Conservation (phyloP, 78 protist species). For the Dictyostelium citrinum region DNA sequence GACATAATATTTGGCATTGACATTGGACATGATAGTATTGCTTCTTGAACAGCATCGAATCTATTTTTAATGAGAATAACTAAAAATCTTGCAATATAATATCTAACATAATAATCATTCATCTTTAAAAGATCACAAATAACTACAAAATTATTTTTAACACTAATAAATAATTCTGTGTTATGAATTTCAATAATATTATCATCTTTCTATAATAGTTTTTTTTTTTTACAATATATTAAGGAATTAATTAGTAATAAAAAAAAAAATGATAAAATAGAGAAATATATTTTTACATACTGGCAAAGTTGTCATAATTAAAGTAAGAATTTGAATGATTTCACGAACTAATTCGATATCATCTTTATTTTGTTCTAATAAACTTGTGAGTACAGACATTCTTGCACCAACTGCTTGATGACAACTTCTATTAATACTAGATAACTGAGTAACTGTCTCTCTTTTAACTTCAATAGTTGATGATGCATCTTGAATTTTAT, state of each 20-base stretch:
- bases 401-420: conserved; percentile 60
- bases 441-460: conserved; percentile 1
- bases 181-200: conserved; percentile 71
- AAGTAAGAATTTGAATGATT: conserved; percentile 23
- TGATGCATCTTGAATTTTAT: background rate
- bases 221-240: background rate
- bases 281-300: conserved; percentile 2
- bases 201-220: conserved; percentile 50
- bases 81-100: conserved; percentile 37
- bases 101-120: conserved; percentile 53
- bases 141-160: conserved; percentile 15
- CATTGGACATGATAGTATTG: conserved; percentile 64
- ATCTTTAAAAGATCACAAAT: conserved; percentile 10
- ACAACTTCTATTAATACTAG: conserved; percentile 1
- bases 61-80: conserved; percentile 36
- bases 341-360: conserved; percentile 51
- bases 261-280: too few relatives aligned
- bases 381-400: conserved; percentile 29
- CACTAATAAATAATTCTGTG: conserved; percentile 62
- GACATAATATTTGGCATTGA: conserved; percentile 62
- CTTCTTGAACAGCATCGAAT: conserved; percentile 58
- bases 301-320: conserved; percentile 30
- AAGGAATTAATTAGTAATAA: background rate
- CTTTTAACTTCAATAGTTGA: background rate
- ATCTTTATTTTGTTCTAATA: background rate